Percentiles rank a stretch among this genome's conserved stretches.
Evolutionary conservation across 345 rosid genomes (phyloP).

Genomic region (Alliaria petiolata): DNA sequence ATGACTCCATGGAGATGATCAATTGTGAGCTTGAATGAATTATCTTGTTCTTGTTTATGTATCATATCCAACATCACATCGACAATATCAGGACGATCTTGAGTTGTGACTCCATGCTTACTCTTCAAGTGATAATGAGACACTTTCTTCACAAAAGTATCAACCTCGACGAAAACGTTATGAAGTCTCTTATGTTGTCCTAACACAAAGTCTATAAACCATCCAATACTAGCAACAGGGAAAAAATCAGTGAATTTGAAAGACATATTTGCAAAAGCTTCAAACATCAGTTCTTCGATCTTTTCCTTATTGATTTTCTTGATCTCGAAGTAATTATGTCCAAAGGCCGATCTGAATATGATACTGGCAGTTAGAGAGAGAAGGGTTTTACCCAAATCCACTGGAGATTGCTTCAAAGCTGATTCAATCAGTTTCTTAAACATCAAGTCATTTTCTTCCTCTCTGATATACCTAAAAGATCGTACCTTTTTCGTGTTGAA

Average conservation of each 20-base stretch:
- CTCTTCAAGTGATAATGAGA: slow-evolving; percentile 15
- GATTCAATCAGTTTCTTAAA: slow-evolving; percentile 10
- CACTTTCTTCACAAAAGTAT: slow-evolving; percentile 4
- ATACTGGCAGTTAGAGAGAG: neutral
- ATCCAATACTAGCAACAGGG: slow-evolving; percentile 14
- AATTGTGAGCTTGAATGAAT: slow-evolving; percentile 2
- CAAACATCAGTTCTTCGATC: neutral
- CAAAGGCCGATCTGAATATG: slow-evolving; percentile 12
- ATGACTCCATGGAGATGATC: slow-evolving; percentile 18
- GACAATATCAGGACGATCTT: slow-evolving; percentile 15
- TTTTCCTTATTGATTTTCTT: slow-evolving; percentile 10
- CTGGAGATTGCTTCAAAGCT: slow-evolving; percentile 12
- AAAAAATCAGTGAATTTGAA: slow-evolving; percentile 7
- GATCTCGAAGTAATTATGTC: slow-evolving; percentile 11
- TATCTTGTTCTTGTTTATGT: neutral
- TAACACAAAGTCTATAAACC: slow-evolving; percentile 7
- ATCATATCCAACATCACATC: neutral
- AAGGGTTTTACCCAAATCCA: slow-evolving; percentile 19
- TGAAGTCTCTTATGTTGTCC: slow-evolving; percentile 20
- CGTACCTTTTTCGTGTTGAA: slow-evolving; percentile 5
- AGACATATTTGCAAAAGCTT: neutral
- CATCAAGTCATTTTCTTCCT: slow-evolving; percentile 23
- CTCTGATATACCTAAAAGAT: slow-evolving; percentile 17
- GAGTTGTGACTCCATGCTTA: neutral
- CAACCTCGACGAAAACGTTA: neutral